Base-by-base conservation (phyloP, 2,329 filamentous ascomycete genomes). In the Xylaria digitata region DNA sequence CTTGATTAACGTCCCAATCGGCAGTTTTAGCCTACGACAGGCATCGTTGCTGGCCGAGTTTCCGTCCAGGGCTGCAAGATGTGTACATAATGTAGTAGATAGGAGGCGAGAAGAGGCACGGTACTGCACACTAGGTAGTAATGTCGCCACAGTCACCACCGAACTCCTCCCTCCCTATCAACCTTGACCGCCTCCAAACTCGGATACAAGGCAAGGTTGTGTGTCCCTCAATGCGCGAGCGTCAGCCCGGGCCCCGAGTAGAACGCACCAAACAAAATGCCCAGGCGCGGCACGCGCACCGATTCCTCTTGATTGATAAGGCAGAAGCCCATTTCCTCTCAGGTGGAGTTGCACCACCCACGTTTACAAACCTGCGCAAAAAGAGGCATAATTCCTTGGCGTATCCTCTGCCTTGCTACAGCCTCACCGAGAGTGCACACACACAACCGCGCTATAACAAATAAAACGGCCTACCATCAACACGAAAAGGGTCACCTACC, bases 351-450 rank as follows among this genome's bases (percentile, higher is more conserved):
- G 34, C 59, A 55, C 42, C 59, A 26, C 19, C 37, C 43, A 57
- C 37, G 57, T 69, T 63, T 66, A 67, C 70, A 66, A 69, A 67
- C 54, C 57, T 58, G 67, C 63, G 70, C 65, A 69, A 40, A 61
- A 56, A 68, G 69, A 70, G 70, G n/a, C 34, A 52, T 50, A 8
- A 53, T 58, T 30, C 54, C 73, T 75, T 76, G 73, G 71, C 73
- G 37, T 45, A 6, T 49, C 9, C 37, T 50, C 53, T 55, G 58
- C 45, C 63, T 60, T 56, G 55, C 50, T 55, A 71, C 72, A 75
- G 74, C 74, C 73, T 75, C 73, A 68, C 67, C 68, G 61, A 73
- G 65, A 40, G 6, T 9, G 5, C 15, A 26, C 34, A 26, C 34
- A 23, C 32, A 55, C 53, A 13, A 40, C 37, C 11, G 13, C 37